phyloP scores from a whole-genome alignment of 2,329 filamentous ascomycete species.

The Triangularia setosa region DNA sequence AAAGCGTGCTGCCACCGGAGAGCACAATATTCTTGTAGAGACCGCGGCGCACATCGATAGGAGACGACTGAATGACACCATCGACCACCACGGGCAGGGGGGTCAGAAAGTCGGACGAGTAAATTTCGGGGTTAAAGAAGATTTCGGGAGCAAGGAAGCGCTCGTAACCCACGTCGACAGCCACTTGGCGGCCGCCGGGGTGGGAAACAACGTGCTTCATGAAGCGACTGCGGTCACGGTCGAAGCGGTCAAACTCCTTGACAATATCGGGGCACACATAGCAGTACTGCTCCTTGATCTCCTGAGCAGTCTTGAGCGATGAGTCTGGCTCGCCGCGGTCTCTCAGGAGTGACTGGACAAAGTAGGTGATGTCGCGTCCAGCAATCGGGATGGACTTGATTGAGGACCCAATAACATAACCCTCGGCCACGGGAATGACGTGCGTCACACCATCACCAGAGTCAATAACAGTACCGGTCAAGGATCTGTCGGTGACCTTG shows the following conservation, averaged over 20 bases:
- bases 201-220: slow-evolving; percentile 83
- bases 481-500: slow-evolving; percentile 91
- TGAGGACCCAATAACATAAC: slow-evolving; percentile 97
- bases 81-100: slow-evolving; percentile 93
- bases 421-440: slow-evolving; percentile 97
- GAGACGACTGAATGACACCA: slow-evolving; percentile 93
- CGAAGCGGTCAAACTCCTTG: slow-evolving; percentile 94
- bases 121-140: slow-evolving; percentile 99
- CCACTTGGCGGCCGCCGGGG: slow-evolving; percentile 77
- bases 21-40: slow-evolving; percentile 99
- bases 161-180: slow-evolving; percentile 94
- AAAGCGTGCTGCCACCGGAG: slow-evolving; percentile 92
- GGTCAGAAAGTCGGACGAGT: slow-evolving; percentile 96
- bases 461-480: slow-evolving; percentile 97
- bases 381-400: slow-evolving; percentile 99
- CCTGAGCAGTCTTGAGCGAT: slow-evolving; percentile 93
- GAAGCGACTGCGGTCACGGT: slow-evolving; percentile 87
- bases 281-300: slow-evolving; percentile 98
- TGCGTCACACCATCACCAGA: slow-evolving; percentile 98
- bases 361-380: slow-evolving; percentile 97
- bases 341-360: slow-evolving; percentile 91
- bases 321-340: slow-evolving; percentile 96
- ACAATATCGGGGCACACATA: slow-evolving; percentile 98
- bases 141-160: slow-evolving; percentile 97
- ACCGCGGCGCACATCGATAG: slow-evolving; percentile 93